Conservation (phyloP, 2,329 filamentous ascomycete genomes). For the Fusarium aywerte region DNA sequence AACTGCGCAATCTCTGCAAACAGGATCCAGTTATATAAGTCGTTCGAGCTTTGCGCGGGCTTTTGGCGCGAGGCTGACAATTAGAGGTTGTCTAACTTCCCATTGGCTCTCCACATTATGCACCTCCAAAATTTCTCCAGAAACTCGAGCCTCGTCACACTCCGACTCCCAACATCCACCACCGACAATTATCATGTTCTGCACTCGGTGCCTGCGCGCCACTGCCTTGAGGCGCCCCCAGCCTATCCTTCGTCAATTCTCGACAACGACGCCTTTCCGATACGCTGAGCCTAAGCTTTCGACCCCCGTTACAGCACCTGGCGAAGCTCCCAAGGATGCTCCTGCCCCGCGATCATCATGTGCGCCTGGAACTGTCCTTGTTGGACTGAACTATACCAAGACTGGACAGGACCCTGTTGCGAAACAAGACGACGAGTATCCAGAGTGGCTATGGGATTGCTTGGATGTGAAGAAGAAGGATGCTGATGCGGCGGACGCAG, state of each 20-base stretch:
- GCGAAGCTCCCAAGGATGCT: conserved; percentile 48
- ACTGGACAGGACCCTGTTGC: conserved; percentile 78
- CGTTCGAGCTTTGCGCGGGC: conserved; percentile 1
- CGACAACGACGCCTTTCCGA: conserved; percentile 52
- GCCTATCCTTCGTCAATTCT: conserved; percentile 54
- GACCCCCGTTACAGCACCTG: conserved; percentile 49
- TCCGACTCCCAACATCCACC: conserved; percentile 44
- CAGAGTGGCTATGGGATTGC: conserved; percentile 81
- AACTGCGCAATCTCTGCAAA: not conserved
- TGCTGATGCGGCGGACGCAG: conserved; percentile 60
- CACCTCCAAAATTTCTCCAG: conserved; percentile 48
- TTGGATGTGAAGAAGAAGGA: conserved; percentile 70
- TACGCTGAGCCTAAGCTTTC: conserved; percentile 54
- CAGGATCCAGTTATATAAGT: conserved; percentile 1
- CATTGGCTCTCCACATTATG: conserved; percentile 44
- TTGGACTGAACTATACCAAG: conserved; percentile 82
- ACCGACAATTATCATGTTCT: conserved; percentile 53
- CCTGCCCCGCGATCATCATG: conserved; percentile 61
- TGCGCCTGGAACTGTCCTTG: conserved; percentile 74
- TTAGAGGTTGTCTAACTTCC: conserved; percentile 29
- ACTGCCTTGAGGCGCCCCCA: conserved; percentile 48
- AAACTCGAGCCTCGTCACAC: conserved; percentile 40
- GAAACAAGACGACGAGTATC: conserved; percentile 79
- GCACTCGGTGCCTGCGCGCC: conserved; percentile 62
- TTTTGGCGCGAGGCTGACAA: conserved; percentile 47